Base-by-base conservation (phyloP, 495 filamentous ascomycete genomes). In the Penicillium psychrofluorescens region DNA sequence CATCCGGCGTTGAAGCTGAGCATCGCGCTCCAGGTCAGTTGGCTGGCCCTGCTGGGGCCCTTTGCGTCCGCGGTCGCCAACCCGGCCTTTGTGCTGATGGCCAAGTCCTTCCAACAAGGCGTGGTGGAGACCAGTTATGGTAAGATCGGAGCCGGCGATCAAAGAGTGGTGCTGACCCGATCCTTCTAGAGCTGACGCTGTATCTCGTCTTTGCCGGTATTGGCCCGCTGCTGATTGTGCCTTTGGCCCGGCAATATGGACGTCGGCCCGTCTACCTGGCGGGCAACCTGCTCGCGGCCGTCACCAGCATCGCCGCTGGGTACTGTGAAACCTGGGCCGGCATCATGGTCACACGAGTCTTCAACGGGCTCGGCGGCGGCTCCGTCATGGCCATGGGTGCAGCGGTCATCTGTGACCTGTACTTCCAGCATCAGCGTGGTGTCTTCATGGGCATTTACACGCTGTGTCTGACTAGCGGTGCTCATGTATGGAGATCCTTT, bases 361-460 rank as follows among this genome's bases (percentile, higher is more conserved):
- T 70, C 32, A 64, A 52, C n/a, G 65, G 63, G 22, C 67, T 70
- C 38, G 62, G 56, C 0, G 56, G 54, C 6, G 63, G 64, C 16
- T 36, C 43, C 10, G 62, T 59, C 5, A 54, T 62, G 39, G 67
- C 58, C 6, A 39, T 66, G 10, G 68, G 66, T 2, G 61, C 57
- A 13, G 65, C 63, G 29, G 63, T 61, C 9, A 64, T 68, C 28
- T 60, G 62, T 35, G 68, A 72, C 39, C 38, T 72, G 35, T 72
- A 63, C 44, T 71, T 67, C 36, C 49, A 66, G 16, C 66, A 71
- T 37, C 62, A 72, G 47, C 49, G 66, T 10, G 68, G 68, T 12
- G 45, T 50, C 15, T 53, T 44, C 13, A 53, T 59, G 39, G 58
- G 58, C 8, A 49, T 61, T 7, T 61, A 59, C 34, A 51, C 56